phyloP scores from a whole-genome alignment of 2,329 filamentous ascomycete species.

The Arthrobotrys entomopaga region DNA sequence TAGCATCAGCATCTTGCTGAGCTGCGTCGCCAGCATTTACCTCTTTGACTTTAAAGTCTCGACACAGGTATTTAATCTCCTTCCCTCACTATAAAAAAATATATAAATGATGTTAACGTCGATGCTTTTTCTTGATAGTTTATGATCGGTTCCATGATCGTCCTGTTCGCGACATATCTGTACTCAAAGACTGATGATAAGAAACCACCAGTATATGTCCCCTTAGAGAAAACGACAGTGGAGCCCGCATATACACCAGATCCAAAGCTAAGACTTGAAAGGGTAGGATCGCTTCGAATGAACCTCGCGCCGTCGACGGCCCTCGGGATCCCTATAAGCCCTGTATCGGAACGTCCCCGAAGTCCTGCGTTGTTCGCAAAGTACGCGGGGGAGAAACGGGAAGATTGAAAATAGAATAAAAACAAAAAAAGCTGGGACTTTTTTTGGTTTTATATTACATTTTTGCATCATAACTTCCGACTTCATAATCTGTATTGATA shows the following conservation, averaged over 20 bases:
- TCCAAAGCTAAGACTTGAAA: slow-evolving; percentile 38
- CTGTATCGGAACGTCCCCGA: slow-evolving; percentile 49
- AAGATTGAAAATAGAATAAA: slow-evolving; percentile 22
- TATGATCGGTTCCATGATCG: slow-evolving; percentile 78
- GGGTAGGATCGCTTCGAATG: slow-evolving; percentile 42
- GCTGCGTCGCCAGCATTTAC: slow-evolving; percentile 83
- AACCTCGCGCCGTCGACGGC: slow-evolving; percentile 46
- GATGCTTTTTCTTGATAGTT: slow-evolving; percentile 70
- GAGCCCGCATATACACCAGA: slow-evolving; percentile 46
- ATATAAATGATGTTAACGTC: background rate
- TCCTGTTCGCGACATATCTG: slow-evolving; percentile 83
- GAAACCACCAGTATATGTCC: slow-evolving; percentile 62
- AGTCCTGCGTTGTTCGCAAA: slow-evolving; percentile 50
- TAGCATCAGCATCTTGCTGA: slow-evolving; percentile 88
- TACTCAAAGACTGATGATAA: slow-evolving; percentile 75
- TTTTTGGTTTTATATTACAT: background rate
- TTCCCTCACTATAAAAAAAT: background rate
- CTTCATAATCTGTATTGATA: slow-evolving; percentile 33
- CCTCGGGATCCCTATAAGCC: slow-evolving; percentile 35
- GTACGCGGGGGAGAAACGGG: slow-evolving; percentile 53
- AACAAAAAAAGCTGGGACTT: background rate
- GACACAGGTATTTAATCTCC: slow-evolving; percentile 67
- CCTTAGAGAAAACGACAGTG: slow-evolving; percentile 57
- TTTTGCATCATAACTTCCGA: background rate
- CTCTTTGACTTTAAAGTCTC: slow-evolving; percentile 85